Evolutionary conservation across 108 stramenopile species (phyloP), one percentile per base, ranked within the genome.

Genomic region (Skeletonema potamos): DNA sequence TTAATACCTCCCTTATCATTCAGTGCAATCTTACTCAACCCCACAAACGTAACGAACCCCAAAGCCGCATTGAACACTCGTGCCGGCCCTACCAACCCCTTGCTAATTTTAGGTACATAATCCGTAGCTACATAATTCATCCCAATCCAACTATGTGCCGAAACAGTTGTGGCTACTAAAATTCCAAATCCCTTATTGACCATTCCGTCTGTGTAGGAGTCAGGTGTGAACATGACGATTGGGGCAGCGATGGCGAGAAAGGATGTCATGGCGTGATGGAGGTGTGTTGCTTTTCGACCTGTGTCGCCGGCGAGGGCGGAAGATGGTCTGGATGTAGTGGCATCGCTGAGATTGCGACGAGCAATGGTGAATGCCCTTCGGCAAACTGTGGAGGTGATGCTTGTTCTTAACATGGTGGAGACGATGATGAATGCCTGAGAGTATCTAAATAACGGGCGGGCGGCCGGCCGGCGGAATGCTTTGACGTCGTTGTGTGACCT

Each of bases 121-220:
- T 97, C 97, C n/a, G 92, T 91, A 9, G 85, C 83, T 4, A 97
- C 95, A 72, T 96, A 94, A 80, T 94, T 96, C 80, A 97, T 64
- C 15, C 95, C 97, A 62, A 97, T 89, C 90, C 94, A 95, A 27
- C 76, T 76, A 68, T 97, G 97, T 4, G 84, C 84, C 27, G 94
- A 74, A 63, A 97, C 81, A 18, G 79, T 84, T 33, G 79, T 86
- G 26, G 90, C 78, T 39, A 97, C 66, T 10, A 78, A 54, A 34
- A 94, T 59, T 24, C 95, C 97, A 59, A 96, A 82, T 11, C 71
- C 66, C 61, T 90, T 84, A 68, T 89, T 81, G 37, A 91, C 8
- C 27, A 24, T 11, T n/a, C 82, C 82, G 62, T 87, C 86, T 11
- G 86, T 84, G 54, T 72, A 79, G 36, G 82, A 75, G 36, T 83